A percentile compares a stretch with the other conserved stretches of the same genome.
phyloP scores from a whole-genome alignment of 805 yeast species.

The Zygotorulaspora danielsina region DNA sequence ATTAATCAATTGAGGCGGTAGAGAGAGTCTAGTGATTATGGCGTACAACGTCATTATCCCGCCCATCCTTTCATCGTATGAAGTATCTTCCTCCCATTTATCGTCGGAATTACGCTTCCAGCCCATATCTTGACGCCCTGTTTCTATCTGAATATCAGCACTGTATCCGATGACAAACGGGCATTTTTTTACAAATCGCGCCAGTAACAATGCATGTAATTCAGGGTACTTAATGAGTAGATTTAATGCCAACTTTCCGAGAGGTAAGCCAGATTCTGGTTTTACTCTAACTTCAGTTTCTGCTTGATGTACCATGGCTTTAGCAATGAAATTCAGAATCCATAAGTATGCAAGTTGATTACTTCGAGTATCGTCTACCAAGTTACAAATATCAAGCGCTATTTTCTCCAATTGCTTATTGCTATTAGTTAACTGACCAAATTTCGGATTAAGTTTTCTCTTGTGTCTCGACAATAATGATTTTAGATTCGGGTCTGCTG shows the following conservation, averaged over 20 bases:
- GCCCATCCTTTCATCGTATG: conserved; percentile 78
- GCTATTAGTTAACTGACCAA: conserved; percentile 86
- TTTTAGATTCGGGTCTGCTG: conserved; percentile 48
- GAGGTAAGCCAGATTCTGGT: conserved; percentile 72
- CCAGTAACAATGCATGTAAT: conserved; percentile 43
- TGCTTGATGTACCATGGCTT: conserved; percentile 83
- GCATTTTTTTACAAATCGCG: conserved; percentile 87
- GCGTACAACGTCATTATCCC: conserved; percentile 83
- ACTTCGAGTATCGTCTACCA: conserved; percentile 47
- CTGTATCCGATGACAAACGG: conserved; percentile 82
- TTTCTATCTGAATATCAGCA: conserved; percentile 70
- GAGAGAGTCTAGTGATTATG: conserved; percentile 55
- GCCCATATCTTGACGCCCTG: conserved; percentile 82
- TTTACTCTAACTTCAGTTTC: conserved; percentile 85
- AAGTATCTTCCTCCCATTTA: conserved; percentile 52
- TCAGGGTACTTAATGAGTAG: conserved; percentile 49
- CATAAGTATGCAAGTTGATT: conserved; percentile 58
- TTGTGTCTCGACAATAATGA: conserved; percentile 55
- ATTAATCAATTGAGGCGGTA: conserved; percentile 32
- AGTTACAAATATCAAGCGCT: conserved; percentile 45
- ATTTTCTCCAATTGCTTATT: conserved; percentile 52
- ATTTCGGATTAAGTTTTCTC: conserved; percentile 77
- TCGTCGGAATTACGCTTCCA: conserved; percentile 55
- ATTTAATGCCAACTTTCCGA: conserved; percentile 60
- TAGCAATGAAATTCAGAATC: conserved; percentile 78